Evolutionary conservation across 495 filamentous ascomycete genomes (phyloP), one percentile per base, ranked within the genome.

Genomic region (Penicillium longicatenatum): DNA sequence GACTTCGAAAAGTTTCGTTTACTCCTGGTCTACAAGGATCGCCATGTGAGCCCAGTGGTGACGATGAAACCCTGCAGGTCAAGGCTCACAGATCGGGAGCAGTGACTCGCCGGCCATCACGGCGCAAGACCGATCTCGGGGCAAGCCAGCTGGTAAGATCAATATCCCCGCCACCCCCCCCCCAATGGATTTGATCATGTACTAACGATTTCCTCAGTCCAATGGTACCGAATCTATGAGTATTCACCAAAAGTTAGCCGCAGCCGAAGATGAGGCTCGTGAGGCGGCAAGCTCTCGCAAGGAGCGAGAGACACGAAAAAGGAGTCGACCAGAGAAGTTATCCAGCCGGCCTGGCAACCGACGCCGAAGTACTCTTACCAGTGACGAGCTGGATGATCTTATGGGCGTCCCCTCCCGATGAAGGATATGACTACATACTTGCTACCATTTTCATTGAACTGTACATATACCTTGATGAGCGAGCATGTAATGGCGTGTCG

Each of bases 371-470:
- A 91, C 89, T 8, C 74, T 92, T 0, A 88, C 84, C 21, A 84
- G 81, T n/a, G 86, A 86, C 74, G 89, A 92, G 61, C 63, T 91
- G 46, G 85, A 88, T 52, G 83, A 84, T 45, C 69, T 88, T 61
- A 82, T 88, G 72, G 75, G 78, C 24, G 63, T 71, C 48, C 51
- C 64, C 21, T 60, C 68, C 43, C 58, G 58, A 29, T 69, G 50
- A 54, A 22, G 31, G 48, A 51, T 48, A 48, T 48, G 45, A 48
- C 22, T 48, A 24, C 24, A 14, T 24, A 30, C 20, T 24, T 24
- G 29, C 20, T 29, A 24, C 10, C 37, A 52, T 42, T 22, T 26
- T 52, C 42, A 52, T 52, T 57, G 52, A 29, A 56, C 20, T 65
- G 65, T 61, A 61, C 48, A 62, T 51, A 58, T 45, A 29, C 24